Evolutionary conservation across 257 asterid species (phyloP), one percentile per base, ranked within the genome.

Genomic region (Rhazya stricta): DNA sequence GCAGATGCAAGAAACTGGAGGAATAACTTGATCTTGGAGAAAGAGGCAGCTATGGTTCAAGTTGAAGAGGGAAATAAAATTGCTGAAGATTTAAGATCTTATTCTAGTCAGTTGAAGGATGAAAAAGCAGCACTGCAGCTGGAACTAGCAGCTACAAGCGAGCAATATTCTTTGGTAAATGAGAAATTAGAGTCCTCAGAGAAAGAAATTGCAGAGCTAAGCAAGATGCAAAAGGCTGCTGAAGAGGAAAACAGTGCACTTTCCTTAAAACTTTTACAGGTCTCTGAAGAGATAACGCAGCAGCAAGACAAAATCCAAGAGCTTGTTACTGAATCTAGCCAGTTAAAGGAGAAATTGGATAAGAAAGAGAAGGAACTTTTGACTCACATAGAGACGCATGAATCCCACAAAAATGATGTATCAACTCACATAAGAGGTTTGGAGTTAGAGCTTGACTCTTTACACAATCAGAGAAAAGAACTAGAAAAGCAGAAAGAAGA

Each of bases 341-440:
- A 76, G 68, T 76, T 86, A 62, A 83, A 74, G 74, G 84, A 71
- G 65, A 83, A 83, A 51, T 61, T 89, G 81, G 82, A 70, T 32
- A 91, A 82, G 84, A 90, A 84, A 85, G 96, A 85, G 81, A 86
- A 82, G 76, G 95, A 87, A 84, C 60, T 89, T 70, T 85, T 88
- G 51, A 62, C 79, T 77, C 91, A 90, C 82, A 78, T 77, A 72
- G 96, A 90, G 88, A 79, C 79, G 78, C 93, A 91, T 34, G 97
- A 86, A 83, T 65, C 96, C 73, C 88, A 86, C 85, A 88, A 91
- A 84, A 88, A 78, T 79, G 91, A 89, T 76, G 71, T 86, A 73
- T 80, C 87, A 50, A 74, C 86, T 75, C 92, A 83, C 3, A 7
- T 79, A 62, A 90, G 87, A 83, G 96, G 89, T 61, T 82, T 94